Evolutionary conservation across 2,329 filamentous ascomycete species (phyloP).

Genomic region (Colletotrichum costaricense): DNA sequence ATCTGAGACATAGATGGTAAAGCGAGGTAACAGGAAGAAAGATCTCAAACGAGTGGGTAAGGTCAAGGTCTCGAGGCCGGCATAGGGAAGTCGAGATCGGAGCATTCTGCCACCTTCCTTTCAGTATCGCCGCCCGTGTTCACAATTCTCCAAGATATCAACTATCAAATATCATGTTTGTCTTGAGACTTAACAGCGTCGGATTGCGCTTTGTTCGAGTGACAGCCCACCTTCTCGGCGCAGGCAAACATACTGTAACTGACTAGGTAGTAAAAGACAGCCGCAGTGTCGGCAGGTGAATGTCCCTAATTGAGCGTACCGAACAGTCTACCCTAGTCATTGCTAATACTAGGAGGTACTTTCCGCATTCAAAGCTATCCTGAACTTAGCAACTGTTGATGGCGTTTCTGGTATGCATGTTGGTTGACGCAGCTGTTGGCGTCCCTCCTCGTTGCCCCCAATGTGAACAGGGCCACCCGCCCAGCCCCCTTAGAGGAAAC

Average conservation of each 20-base stretch:
- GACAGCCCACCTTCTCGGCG: no score
- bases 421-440: not conserved
- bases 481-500: not conserved
- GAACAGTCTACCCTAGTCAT: accelerated
- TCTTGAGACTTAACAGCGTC: not conserved
- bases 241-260: not conserved
- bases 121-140: not conserved
- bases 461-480: not conserved
- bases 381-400: not conserved
- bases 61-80: not conserved
- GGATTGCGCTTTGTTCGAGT: not conserved
- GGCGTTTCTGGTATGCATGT: not conserved
- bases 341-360: no score
- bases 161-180: not conserved
- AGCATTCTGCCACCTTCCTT: not conserved
- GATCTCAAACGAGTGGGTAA: not conserved
- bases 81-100: not conserved
- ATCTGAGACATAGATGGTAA: no score
- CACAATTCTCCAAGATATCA: not conserved
- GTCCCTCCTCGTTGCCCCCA: not conserved
- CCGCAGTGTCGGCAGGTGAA: not conserved
- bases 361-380: no score
- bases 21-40: no score
- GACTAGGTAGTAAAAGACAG: not conserved
- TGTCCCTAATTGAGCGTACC: accelerated